Evolutionary conservation across 805 yeast species (phyloP), one percentile per base, ranked within the genome.

Genomic region (Maudiozyma pseudohumilis): DNA sequence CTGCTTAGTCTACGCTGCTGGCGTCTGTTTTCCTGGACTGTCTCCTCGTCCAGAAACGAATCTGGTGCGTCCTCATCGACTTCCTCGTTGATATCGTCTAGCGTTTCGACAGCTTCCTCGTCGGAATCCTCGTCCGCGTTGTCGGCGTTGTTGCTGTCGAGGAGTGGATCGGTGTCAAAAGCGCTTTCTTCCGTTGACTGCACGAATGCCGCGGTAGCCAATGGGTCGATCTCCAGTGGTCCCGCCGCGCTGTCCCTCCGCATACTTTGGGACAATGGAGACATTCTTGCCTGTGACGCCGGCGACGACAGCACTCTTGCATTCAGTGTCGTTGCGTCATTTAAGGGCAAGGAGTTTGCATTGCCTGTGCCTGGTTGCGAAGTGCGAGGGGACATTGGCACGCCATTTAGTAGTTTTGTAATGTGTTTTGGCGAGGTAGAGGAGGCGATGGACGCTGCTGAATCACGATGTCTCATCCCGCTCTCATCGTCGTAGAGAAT

Each of bases 1-100:
- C 27, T 30, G 19, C 39, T 35, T 18, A 41, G 24, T 22, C 29
- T 31, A 12, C 41, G 18, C 19, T 35, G 41, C 27, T 41, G 39
- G 3, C 20, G 9, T 29, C 35, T 38, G 16, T 41, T 38, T 17
- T 36, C 39, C 3, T 29, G n/a, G 17, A 28, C 25, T 11, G 16
- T 33, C 6, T 38, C 32, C 3, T 24, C 26, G 15, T 38, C 34
- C 10, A 34, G 5, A 18, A 24, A 29, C 10, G 15, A 17, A 13
- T 23, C 15, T 3, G 11, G 11, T 9, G 10, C 15, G 4, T 26
- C 19, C 6, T 19, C 31, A 17, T 23, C 26, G 6, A 18, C 20
- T 10, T 20, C 30, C n/a, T 32, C 32, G 13, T 25, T 20, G 19
- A 25, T 31, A 29, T 8, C 20, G n/a, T n/a, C n/a, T n/a, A n/a